Percentiles rank a stretch among this genome's conserved stretches.
Conservation (phyloP, 164 flowering plant genomes). For the Nelumbo lutea region DNA sequence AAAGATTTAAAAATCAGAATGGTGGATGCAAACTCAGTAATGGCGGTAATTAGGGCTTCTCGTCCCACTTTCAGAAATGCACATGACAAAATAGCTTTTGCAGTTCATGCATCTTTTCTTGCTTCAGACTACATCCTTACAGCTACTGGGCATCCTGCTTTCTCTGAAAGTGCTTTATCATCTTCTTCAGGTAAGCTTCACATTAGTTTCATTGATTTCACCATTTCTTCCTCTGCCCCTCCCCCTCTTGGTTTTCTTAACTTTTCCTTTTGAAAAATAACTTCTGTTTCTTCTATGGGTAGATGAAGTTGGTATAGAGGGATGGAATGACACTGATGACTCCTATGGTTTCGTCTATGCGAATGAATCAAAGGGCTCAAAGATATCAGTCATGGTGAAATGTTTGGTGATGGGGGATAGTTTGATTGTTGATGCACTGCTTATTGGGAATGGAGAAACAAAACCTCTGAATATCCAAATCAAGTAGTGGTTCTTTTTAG, state of each 20-base stretch:
- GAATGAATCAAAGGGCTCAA: constrained; percentile 32
- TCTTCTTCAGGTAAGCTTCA: constrained; percentile 30
- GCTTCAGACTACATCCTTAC: constrained; percentile 49
- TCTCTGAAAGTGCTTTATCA: constrained; percentile 34
- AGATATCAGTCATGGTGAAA: constrained; percentile 51
- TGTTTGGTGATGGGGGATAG: constrained; percentile 46
- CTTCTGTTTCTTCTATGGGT: too few relatives aligned
- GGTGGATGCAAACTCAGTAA: constrained; percentile 31
- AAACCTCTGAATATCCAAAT: constrained; percentile 52
- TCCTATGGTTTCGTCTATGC: constrained; percentile 53
- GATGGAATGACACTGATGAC: constrained; percentile 55
- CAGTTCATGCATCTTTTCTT: constrained; percentile 51
- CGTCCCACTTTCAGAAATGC: constrained; percentile 45
- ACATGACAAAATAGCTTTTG: constrained; percentile 54
- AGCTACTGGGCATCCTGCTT: constrained; percentile 49
- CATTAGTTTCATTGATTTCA: not conserved
- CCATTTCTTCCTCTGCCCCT: not conserved
- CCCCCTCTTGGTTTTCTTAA: too few relatives aligned
- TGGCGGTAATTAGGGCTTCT: constrained; percentile 60
- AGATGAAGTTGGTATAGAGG: constrained; percentile 28
- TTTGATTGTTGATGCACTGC: constrained; percentile 49
- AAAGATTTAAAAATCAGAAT: not conserved
- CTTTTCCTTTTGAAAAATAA: too few relatives aligned
- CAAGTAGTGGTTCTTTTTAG: constrained; percentile 23
- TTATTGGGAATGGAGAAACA: constrained; percentile 21